Evolutionary conservation across 805 yeast genomes (phyloP).

Genomic region (Teunomyces tritomae): DNA sequence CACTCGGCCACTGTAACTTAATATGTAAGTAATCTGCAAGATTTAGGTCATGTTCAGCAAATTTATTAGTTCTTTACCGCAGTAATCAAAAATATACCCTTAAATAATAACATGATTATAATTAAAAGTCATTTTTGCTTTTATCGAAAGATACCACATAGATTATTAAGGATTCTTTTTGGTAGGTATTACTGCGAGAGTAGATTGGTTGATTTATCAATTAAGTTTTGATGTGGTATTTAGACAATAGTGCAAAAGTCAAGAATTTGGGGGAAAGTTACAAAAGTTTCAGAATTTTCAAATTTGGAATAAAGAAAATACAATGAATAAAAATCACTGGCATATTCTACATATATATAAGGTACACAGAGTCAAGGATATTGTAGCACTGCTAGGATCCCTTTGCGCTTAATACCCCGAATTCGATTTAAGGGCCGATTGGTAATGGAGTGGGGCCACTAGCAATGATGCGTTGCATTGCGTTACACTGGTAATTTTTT

Average conservation of each 20-base stretch:
- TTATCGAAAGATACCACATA: too few relatives aligned
- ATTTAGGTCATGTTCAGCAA: not conserved
- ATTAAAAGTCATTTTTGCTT: too few relatives aligned
- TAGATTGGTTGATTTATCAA: not conserved
- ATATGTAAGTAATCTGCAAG: not conserved
- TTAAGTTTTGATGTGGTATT: not conserved
- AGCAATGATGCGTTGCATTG: not conserved
- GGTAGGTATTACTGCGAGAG: not conserved
- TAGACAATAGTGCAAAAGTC: not conserved
- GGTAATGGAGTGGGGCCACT: not conserved
- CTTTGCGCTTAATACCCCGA: too few relatives aligned
- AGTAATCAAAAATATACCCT: not conserved
- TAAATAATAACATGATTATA: too few relatives aligned
- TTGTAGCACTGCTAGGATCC: too few relatives aligned
- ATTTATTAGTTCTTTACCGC: not conserved
- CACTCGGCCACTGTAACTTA: slow-evolving; percentile 77
- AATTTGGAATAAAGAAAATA: not conserved
- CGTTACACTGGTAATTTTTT: not conserved
- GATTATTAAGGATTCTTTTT: not conserved
- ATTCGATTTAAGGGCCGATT: too few relatives aligned
- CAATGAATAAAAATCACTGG: not conserved
- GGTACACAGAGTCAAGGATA: not conserved
- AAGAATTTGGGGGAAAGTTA: not conserved
- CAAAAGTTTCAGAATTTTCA: not conserved
- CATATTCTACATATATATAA: not conserved